Base-by-base conservation (phyloP, 768 basidiomycete genomes). In the Serendipita sp. region DNA sequence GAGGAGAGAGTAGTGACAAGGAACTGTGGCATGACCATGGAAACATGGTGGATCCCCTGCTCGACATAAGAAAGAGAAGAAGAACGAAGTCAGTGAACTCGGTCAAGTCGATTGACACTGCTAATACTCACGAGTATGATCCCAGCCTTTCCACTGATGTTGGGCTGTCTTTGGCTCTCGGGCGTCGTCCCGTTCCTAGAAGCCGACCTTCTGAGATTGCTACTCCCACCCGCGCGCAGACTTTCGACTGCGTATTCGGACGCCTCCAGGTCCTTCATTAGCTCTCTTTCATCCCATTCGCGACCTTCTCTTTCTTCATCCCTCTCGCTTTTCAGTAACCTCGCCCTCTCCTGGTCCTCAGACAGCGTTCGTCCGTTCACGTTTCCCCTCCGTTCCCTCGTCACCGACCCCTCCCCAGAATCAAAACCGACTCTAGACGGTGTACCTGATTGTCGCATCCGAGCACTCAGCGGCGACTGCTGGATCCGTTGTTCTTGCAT, bases 21-120 rank as follows among this genome's bases (percentile, higher is more conserved):
- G 74, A 97, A 94, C 70, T 98, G 95, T 0, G 95, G 95, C 4
- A 96, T 75, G 65, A 97, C 95, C 66, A 98, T 77, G 73, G 88
- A 95, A 65, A 96, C 81, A 70, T 96, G 97, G 74, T 97, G 93
- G 62, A 97, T 95, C 44, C 95, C 93, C 90, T 92, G 66, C 40
- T 43, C 31, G 37, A 3, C 11, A 29, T 37, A n/a, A 62, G 37
- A 6, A 16, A 33, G 55, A 62, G 37, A 48, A 62, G 37, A 48
- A 52, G 37, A 40, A 40, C 37, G 37, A 13, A 5, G 13, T 40
- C 6, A 33, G 16, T 23, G 23, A 23, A 23, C 23, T 23, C 23
- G 23, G 1, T 23, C 23, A 23, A 23, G 23, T 23, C 23, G 23
- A 23, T 23, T 23, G 1, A 1, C 23, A 23, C 1, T 23, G 23